Conservation (phyloP, 768 basidiomycete species). For the Auricularia sp. region DNA sequence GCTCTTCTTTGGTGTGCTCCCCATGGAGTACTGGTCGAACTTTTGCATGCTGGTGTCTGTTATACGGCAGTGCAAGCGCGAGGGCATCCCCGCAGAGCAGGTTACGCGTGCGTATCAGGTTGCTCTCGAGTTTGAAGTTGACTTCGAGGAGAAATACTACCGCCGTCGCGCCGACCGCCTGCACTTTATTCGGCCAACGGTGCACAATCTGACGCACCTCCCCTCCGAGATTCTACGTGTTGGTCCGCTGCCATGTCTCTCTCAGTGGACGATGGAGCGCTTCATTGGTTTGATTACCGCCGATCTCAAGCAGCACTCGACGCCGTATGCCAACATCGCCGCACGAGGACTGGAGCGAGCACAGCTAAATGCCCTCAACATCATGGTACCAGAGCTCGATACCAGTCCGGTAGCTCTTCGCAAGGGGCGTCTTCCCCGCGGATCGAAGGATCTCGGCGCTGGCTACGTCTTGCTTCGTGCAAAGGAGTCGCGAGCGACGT, state of each 20-base stretch:
- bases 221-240: conserved; percentile 11
- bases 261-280: neutral
- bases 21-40: conserved; percentile 13
- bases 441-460: conserved; percentile 6
- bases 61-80: neutral
- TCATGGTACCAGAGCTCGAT: conserved; percentile 9
- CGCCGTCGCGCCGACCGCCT: neutral
- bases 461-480: conserved; percentile 9
- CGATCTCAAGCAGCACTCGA: conserved; percentile 1
- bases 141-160: neutral
- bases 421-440: neutral
- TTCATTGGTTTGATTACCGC: neutral
- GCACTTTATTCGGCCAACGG: neutral
- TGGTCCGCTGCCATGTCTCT: conserved; percentile 6
- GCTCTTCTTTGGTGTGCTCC: conserved; percentile 22
- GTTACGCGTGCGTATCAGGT: neutral
- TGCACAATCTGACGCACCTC: neutral
- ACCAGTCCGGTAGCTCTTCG: neutral
- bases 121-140: neutral
- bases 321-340: conserved; percentile 1
- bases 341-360: neutral
- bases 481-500: neutral
- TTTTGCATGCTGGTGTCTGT: conserved; percentile 11
- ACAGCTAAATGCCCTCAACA: conserved; percentile 11
- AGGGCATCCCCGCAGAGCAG: neutral